Evolutionary conservation across 208 protist genomes (phyloP), one percentile per base, ranked within the genome.

Genomic region (Crithidia expoeki): DNA sequence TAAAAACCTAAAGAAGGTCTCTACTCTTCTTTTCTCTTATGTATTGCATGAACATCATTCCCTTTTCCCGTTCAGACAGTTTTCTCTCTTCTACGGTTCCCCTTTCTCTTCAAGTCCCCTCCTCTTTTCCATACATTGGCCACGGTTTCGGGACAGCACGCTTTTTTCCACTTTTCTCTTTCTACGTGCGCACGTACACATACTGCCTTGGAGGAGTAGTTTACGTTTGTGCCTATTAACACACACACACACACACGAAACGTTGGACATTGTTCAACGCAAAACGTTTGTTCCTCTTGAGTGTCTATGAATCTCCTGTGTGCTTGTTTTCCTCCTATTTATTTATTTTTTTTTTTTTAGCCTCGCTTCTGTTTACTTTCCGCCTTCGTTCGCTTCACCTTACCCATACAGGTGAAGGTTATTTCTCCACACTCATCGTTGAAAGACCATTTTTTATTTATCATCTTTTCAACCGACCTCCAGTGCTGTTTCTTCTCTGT

Each of bases 101-200:
- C 16, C 51, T 57, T 57, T 7, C 28, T 57, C 14, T 38, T 11
- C 11, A 4, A 38, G 14, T 30, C 14, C 51, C 2, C 30, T 57
- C 16, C 6, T 36, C 30, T 28, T 57, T 36, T 36, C 51, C 51
- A 57, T 30, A 57, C 51, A 5, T 57, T 57, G 51, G 51, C 25
- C 51, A 57, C 51, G 51, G 51, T 57, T 30, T 25, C 5, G 51
- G 51, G 28, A 27, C 30, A 25, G 51, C 30, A 57, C 40, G 36
- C 17, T 49, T 64, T 10, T 64, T 36, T 52, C 40, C 23, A 27
- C 52, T 52, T 19, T 17, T 63, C 32, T 71, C 28, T 44, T 50
- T 16, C 30, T 57, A 30, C n/a, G 2, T 36, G 25, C 38, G 42
- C 33, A 46, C 57, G 60, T 55, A n/a, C 47, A 52, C 47, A 4